Base-by-base conservation (phyloP, 257 asterid species). In the Jaltomata sinuosa region DNA sequence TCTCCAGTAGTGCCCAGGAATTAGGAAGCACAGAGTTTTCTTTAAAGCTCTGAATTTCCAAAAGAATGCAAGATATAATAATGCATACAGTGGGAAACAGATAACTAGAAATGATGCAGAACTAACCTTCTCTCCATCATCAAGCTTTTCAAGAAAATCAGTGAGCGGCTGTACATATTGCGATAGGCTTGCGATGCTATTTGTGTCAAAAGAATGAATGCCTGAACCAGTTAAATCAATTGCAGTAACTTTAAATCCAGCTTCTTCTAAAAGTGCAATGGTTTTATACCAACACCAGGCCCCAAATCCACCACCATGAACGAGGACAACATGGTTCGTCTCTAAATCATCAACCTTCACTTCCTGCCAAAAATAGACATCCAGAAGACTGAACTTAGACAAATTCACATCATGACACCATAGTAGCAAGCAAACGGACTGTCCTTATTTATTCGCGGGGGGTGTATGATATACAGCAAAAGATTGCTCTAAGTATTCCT, bases 271-370 rank as follows among this genome's bases (percentile, higher is more conserved):
- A 45, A 95, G 93, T 53, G 99, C 97, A 82, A 97, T 97, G 87
- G 94, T 95, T 88, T 97, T 97, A 88, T 97, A 97, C 99, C 99
- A 97, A 90, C 99, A 97, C 99, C 99, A 97, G 65, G 99, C 99
- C 85, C 99, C 99, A 89, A 94, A 97, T 80, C 99, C 99, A 87
- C 99, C 99, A 85, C 99, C 99, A 83, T 97, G 99, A 88, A 95
- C 98, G 78, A 97, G 98, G 85, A 97, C 99, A 86, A 95, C 90
- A 88, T 97, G 99, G 84, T 64, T 89, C 84, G 94, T 93, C 93
- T 97, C 98, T 67, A 95, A 85, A 86, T 88, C 85, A 15, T 94
- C 98, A 62, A 91, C 91, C 86, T 93, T 93, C 89, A 91, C 88
- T 86, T 91, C 98, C 99, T 94, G 91, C 54, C 76, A 83, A 79